Conservation (phyloP, 345 rosid species). For the Syzygium jambos region DNA sequence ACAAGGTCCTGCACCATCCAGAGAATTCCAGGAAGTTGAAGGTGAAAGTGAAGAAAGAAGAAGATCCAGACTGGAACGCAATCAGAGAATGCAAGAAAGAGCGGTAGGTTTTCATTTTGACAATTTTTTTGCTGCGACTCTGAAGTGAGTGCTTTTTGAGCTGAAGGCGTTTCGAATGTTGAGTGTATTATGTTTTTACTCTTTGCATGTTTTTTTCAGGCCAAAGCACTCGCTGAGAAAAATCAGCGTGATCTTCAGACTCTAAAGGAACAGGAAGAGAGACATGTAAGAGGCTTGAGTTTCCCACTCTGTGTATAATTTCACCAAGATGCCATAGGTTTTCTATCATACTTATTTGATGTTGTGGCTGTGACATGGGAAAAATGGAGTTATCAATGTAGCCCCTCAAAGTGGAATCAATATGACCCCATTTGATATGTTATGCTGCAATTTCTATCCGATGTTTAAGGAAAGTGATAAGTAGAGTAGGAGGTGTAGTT, state of each 20-base stretch:
- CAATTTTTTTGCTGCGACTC: neutral
- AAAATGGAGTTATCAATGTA: neutral
- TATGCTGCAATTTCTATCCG: neutral
- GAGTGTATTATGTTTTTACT: neutral
- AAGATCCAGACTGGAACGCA: constrained; percentile 37
- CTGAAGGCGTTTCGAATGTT: neutral
- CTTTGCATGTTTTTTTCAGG: constrained; percentile 13
- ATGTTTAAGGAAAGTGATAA: neutral
- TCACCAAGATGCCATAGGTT: neutral
- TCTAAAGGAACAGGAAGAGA: constrained; percentile 42
- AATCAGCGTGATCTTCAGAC: constrained; percentile 38
- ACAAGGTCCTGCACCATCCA: constrained; percentile 21
- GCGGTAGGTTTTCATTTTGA: constrained; percentile 16
- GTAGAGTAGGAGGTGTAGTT: neutral
- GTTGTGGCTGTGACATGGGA: neutral
- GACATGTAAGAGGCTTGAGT: constrained; percentile 29
- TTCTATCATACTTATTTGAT: neutral
- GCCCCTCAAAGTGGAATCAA: neutral
- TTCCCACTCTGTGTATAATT: neutral
- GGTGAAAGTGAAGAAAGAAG: constrained; percentile 39
- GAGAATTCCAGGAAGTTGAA: constrained; percentile 32
- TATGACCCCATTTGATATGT: neutral
- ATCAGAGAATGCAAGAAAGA: constrained; percentile 39
- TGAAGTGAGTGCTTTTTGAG: neutral
- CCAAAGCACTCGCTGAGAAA: constrained; percentile 43